Evolutionary conservation across 495 filamentous ascomycete genomes (phyloP).

Genomic region (Apodospora peruviana): DNA sequence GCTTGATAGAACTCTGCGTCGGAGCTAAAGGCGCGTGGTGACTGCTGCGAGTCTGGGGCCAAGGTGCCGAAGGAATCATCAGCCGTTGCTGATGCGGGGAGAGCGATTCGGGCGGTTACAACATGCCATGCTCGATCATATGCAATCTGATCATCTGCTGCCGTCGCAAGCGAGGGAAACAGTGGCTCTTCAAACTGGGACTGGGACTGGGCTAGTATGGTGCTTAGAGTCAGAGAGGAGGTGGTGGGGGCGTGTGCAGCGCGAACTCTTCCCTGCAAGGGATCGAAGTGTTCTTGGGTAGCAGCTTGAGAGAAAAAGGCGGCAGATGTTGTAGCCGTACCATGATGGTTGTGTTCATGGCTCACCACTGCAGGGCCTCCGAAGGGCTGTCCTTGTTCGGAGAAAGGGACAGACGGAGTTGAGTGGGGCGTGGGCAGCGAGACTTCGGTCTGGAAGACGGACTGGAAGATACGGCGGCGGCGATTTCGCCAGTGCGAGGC

Average conservation of each 20-base stretch:
- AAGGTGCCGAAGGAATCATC: slow-evolving; percentile 38
- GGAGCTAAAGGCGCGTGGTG: slow-evolving; percentile 5
- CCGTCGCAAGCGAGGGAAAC: slow-evolving; percentile 15
- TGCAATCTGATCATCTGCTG: slow-evolving; percentile 46
- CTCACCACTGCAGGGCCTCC: slow-evolving; percentile 22
- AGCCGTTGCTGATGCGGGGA: slow-evolving; percentile 44
- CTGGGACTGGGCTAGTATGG: slow-evolving; percentile 7
- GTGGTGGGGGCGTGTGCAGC: slow-evolving; percentile 6
- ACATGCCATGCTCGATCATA: slow-evolving; percentile 67
- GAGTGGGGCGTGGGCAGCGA: slow-evolving; percentile 40
- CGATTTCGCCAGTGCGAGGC: slow-evolving; percentile 35
- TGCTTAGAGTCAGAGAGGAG: slow-evolving; percentile 10
- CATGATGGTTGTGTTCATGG: slow-evolving; percentile 1
- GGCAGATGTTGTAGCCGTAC: slow-evolving; percentile 7
- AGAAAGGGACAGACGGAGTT: slow-evolving; percentile 28
- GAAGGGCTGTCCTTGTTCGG: slow-evolving; percentile 33
- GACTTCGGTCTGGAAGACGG: slow-evolving; percentile 43
- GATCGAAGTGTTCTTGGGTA: slow-evolving; percentile 2
- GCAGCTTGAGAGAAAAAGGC: slow-evolving; percentile 7
- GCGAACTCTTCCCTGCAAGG: neutral
- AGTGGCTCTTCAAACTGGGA: slow-evolving; percentile 15
- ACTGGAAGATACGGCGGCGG: slow-evolving; percentile 42
- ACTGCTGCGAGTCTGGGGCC: slow-evolving; percentile 37
- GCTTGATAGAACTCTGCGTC: slow-evolving; percentile 37
- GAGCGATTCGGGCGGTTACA: slow-evolving; percentile 55